A percentile compares a stretch with the other conserved stretches of the same genome.
These are phyloP conservation scores for Ogataea chonburiensis DNA, from an alignment of 805 yeast genomes.

Conservation along the genomic window DNA sequence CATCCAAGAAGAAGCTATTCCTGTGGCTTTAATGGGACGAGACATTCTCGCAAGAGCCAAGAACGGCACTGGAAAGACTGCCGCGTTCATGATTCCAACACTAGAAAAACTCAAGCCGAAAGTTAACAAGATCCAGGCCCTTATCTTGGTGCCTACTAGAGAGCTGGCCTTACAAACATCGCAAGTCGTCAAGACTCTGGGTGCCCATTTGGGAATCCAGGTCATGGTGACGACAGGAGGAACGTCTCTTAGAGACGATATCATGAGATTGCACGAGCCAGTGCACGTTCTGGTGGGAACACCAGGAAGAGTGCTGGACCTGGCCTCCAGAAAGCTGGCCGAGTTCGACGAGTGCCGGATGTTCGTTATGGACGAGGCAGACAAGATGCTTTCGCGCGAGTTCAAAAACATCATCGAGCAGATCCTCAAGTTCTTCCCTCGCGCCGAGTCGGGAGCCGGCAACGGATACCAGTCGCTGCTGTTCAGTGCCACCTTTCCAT, in stretches of 20 bases:
- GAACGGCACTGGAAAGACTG: slow-evolving; percentile 98
- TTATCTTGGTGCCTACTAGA: slow-evolving; percentile 94
- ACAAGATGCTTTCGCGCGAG: slow-evolving; percentile 90
- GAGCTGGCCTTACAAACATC: slow-evolving; percentile 97
- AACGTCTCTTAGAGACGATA: slow-evolving; percentile 90
- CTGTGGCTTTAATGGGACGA: slow-evolving; percentile 91
- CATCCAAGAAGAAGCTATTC: slow-evolving; percentile 95
- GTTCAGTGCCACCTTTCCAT: slow-evolving; percentile 95
- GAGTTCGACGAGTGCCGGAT: slow-evolving; percentile 82
- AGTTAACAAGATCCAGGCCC: slow-evolving; percentile 79
- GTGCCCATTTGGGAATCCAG: slow-evolving; percentile 87
- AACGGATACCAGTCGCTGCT: slow-evolving; percentile 76
- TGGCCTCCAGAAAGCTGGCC: slow-evolving; percentile 84
- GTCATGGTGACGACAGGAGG: slow-evolving; percentile 99
- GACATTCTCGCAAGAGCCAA: slow-evolving; percentile 97
- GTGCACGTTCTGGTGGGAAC: slow-evolving; percentile 96
- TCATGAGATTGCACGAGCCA: slow-evolving; percentile 85
- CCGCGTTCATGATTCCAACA: slow-evolving; percentile 93
- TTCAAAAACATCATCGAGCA: slow-evolving; percentile 86
- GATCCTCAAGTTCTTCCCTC: slow-evolving; percentile 77
- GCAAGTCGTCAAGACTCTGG: slow-evolving; percentile 93
- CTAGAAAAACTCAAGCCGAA: slow-evolving; percentile 87
- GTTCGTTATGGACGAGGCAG: slow-evolving; percentile 98
- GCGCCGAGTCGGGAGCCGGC: slow-evolving; percentile 33
- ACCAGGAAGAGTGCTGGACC: slow-evolving; percentile 94